Evolutionary conservation across 768 basidiomycete species (phyloP), one percentile per base, ranked within the genome.

Genomic region (Russula ochroleuca): DNA sequence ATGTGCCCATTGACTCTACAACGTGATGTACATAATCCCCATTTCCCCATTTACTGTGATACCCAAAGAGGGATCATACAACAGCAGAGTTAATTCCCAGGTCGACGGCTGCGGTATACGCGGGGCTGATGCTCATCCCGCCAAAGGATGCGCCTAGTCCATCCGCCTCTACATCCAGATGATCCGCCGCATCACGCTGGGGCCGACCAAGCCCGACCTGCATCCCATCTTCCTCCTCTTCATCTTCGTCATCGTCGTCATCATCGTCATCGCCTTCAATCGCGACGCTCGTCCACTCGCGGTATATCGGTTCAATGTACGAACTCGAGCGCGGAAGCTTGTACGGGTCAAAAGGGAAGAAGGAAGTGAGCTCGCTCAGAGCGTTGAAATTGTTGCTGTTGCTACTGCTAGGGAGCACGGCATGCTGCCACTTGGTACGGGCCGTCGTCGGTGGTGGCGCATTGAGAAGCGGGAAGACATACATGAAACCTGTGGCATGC

Each of bases 331-430:
- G 81, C 0, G 92, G 89, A 5, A 99, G 84, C 63, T 87, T 90
- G 78, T 93, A 98, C 2, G 97, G 97, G 74, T 99, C 97, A 72
- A 99, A 99, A 0, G 97, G 97, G 79, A 99, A 99, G 78, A 98
- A 98, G 13, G 87, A 85, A 71, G 93, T 94, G 60, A 98, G 80
- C 64, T 95, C 93, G 79, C 69, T 53, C 75, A 75, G 55, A 72
- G 76, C 9, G 76, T 68, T 33, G 23, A 33, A 35, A 21, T 4
- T 48, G 38, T 23, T 57, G 54, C 28, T 37, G 23, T 6, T 62
- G 41, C 15, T 51, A 40, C 33, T 51, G 15, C 31, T 17, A 13
- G 14, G 56, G 33, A 41, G 62, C 33, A 14, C 10, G 40, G 35
- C 43, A 25, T 8, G 35, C 37, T 38, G 61, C 43, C 37, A 65